Evolutionary conservation across 345 rosid genomes (phyloP), one percentile per base, ranked within the genome.

Genomic region (Carallia pectinifolia): DNA sequence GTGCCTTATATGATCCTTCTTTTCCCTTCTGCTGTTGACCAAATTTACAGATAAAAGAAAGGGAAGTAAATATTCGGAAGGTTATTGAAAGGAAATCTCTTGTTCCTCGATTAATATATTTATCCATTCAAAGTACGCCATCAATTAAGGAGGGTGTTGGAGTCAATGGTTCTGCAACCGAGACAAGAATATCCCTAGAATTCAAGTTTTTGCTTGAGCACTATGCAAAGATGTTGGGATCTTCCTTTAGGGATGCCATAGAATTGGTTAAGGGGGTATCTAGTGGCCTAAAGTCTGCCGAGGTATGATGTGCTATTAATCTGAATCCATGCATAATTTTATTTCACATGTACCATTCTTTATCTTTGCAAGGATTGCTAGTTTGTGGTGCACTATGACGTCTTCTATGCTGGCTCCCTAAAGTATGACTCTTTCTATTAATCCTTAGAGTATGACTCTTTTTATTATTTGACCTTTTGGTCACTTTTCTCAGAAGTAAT

Each of bases 81-180:
- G 69, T 74, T 23, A 72, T 92, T 69, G 96, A 84, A 77, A 86
- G 83, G 83, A 90, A 76, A 77, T 87, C 92, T 73, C 91, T 95
- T 73, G 81, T 95, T 62, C 98, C 99, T 47, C 92, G 98, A 58
- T 65, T 95, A 89, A 74, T 95, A 72, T 90, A 82, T 73, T 80
- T 90, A 66, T 92, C 99, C n/a, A 80, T 90, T 80, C 96, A 85
- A 74, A 84, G 87, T 79, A 81, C 92, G 17, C 76, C 77, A 34
- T 79, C 89, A 5, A 56, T 80, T 6, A 95, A 85, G 84, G 92
- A 82, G 61, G 81, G 73, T 76, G 53, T 78, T 76, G 91, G 81
- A 78, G 68, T 59, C 69, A 89, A 92, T 71, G 96, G 92, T 38
- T 79, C 92, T 71, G 59, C 71, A 50, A 73, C 86, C 75, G 89